These are phyloP conservation scores for Carpediemonas membranifera DNA, from an alignment of 78 protist species.

Conservation along the genomic window DNA sequence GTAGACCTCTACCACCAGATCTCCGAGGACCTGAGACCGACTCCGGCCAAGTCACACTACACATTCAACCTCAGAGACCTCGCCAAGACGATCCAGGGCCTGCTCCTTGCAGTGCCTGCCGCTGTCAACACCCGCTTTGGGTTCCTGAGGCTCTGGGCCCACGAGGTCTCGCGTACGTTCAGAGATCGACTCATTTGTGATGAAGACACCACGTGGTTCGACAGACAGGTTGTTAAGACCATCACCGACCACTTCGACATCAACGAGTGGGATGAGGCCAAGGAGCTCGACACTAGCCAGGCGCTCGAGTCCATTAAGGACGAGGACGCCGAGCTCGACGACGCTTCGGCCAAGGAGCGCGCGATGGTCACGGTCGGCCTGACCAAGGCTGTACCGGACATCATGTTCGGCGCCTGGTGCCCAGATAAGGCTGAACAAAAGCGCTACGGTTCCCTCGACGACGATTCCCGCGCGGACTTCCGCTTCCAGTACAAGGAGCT, in stretches of 20 bases:
- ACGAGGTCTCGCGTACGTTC: constrained; percentile 39
- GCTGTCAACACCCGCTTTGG: background rate
- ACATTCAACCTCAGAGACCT: constrained; percentile 74
- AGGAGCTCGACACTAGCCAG: no score
- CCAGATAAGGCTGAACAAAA: background rate
- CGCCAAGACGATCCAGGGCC: constrained; percentile 41
- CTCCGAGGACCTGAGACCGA: constrained; percentile 41
- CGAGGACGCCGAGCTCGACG: no score
- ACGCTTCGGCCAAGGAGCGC: background rate
- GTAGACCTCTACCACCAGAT: constrained; percentile 39
- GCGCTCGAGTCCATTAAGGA: no score
- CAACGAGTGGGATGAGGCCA: background rate
- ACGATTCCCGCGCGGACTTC: background rate
- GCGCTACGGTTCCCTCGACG: background rate
- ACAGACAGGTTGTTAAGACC: background rate
- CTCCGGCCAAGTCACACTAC: constrained; percentile 68
- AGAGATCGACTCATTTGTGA: constrained; percentile 33
- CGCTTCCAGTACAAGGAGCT: background rate
- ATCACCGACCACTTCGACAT: background rate
- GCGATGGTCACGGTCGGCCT: background rate
- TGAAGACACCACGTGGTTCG: constrained; percentile 27
- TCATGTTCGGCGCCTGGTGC: background rate
- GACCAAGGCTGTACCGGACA: background rate
- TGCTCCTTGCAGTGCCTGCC: constrained; percentile 16
- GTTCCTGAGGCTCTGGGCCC: constrained; percentile 43